Base-by-base conservation (phyloP, 2,329 filamentous ascomycete genomes). In the Biscogniauxia marginata region DNA sequence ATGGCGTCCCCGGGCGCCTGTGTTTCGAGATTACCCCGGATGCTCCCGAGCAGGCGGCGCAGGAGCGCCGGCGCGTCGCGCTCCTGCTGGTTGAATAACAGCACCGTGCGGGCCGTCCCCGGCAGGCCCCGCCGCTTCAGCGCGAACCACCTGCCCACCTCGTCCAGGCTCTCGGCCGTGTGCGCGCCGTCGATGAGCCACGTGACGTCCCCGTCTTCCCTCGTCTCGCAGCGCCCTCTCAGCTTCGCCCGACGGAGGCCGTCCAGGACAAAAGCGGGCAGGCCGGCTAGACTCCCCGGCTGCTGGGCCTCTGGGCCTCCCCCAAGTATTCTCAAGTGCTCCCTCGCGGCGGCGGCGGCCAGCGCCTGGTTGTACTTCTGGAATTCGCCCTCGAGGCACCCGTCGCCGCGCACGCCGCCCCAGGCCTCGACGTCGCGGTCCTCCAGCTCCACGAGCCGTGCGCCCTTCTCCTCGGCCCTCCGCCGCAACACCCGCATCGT, bases 71-170 rank as follows among this genome's bases (percentile, higher is more conserved):
- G 75, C 4, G 90, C 89, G 67, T 96, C 87, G 25, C 92, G 84
- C 8, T 91, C 91, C 69, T 96, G 91, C 73, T 97, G 93, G 73
- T 97, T 97, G 79, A 98, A 98, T 49, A 98, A 81, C 47, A 98
- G 76, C 0, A 90, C 77, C 5, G 75, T 70, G 46, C 77, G 73
- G 22, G 62, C 52, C 7, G 70, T 68, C 0, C 59, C 56, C 0
- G 60, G 44, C 7, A 55, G 68, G 3, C 24, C 45, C 6, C 54
- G 45, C 8, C 58, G 39, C 69, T 79, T 75, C 7, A 74, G 74
- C 1, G 83, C 83, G 66, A 93, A 93, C 93, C 93, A 97, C 62
- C 78, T 79, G 3, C 85, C 90, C 9, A 89, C 89, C 45, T 90
- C 81, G 52, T 84, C 80, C 60, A 97, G 85, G 65, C 91, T 96